A percentile compares a stretch with the other conserved stretches of the same genome.
Conservation (phyloP, 1,284 basidiomycete species). For the Leccinum fallax region DNA sequence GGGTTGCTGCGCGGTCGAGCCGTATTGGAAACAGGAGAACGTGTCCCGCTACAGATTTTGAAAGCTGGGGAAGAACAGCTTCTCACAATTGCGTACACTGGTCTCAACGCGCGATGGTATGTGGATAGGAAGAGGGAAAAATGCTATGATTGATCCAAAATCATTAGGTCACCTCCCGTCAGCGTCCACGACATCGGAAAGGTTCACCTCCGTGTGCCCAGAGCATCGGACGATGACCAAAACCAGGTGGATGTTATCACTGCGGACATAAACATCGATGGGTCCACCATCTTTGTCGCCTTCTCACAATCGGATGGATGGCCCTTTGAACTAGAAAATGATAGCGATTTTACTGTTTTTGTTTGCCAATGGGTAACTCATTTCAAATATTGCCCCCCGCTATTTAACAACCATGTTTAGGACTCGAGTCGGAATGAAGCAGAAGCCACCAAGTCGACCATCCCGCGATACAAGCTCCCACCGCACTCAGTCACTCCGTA, state of each 20-base stretch:
- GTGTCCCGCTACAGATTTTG: conserved; percentile 72
- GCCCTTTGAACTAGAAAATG: conserved; percentile 93
- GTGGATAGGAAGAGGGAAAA: not conserved
- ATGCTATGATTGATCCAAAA: conserved; percentile 8
- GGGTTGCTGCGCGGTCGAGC: conserved; percentile 70
- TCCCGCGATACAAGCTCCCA: conserved; percentile 56
- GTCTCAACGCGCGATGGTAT: conserved; percentile 85
- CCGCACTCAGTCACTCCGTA: conserved; percentile 68
- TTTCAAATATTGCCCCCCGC: not conserved
- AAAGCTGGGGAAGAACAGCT: conserved; percentile 69
- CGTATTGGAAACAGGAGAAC: conserved; percentile 68
- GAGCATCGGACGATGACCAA: conserved; percentile 35
- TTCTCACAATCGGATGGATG: conserved; percentile 76
- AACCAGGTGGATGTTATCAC: conserved; percentile 65
- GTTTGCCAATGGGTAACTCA: conserved; percentile 75
- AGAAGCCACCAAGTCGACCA: conserved; percentile 36
- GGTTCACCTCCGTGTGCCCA: conserved; percentile 74
- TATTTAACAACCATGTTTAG: conserved; percentile 37
- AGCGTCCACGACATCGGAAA: conserved; percentile 91
- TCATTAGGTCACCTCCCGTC: conserved; percentile 86
- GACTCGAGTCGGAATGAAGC: conserved; percentile 50
- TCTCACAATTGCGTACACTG: conserved; percentile 84
- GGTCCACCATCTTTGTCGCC: conserved; percentile 88
- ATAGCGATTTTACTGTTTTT: conserved; percentile 73
- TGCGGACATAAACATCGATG: conserved; percentile 85